phyloP scores from a whole-genome alignment of 345 rosid genomes.

The Raphanus raphanistrum region DNA sequence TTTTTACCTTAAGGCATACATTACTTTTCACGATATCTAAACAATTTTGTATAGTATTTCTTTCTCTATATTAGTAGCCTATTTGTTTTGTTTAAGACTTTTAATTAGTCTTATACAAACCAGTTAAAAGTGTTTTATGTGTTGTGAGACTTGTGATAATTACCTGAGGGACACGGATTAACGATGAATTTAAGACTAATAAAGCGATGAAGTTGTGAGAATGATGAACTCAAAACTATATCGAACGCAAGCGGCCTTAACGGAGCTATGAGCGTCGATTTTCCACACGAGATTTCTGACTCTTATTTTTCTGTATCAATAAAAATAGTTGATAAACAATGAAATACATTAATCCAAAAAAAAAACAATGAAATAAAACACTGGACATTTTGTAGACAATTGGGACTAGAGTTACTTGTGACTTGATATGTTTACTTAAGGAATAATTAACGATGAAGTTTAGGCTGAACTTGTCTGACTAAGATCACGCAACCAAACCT shows the following conservation, averaged over 20 bases:
- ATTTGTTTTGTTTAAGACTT: neutral
- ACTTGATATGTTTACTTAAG: neutral
- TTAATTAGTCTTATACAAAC: neutral
- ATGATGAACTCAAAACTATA: constrained; percentile 24
- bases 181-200: too few relatives aligned
- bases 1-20: constrained; percentile 37
- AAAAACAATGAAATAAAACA: too few relatives aligned
- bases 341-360: too few relatives aligned
- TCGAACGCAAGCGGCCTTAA: constrained; percentile 23
- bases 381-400: neutral
- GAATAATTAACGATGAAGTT: neutral
- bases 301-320: neutral
- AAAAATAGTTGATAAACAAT: neutral
- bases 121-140: neutral
- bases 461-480: neutral
- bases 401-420: neutral
- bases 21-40: neutral
- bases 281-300: constrained; percentile 41
- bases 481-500: neutral
- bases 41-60: neutral
- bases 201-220: neutral
- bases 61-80: neutral
- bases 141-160: neutral
- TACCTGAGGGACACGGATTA: neutral
- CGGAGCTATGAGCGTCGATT: constrained; percentile 20